Conservation (phyloP, 441 rosid genomes). For the Macaranga tanarius region DNA sequence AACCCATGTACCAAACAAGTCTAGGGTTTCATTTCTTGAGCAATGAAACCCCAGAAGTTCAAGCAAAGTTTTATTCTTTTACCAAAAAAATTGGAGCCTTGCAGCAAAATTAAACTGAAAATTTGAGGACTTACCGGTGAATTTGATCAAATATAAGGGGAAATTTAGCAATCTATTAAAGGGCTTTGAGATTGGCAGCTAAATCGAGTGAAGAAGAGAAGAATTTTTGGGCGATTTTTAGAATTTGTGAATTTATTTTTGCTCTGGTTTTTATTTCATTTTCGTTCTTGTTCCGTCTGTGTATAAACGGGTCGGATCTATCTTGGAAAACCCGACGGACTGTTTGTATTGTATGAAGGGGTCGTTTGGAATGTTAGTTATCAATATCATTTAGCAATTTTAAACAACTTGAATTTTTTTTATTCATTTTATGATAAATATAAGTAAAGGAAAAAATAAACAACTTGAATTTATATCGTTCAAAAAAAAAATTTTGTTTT, state of each 20-base stretch:
- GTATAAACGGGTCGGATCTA: neutral
- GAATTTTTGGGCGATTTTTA: neutral
- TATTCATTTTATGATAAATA: no score
- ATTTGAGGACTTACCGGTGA: slow-evolving; percentile 31
- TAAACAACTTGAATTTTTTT: no score
- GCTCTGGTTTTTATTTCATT: neutral
- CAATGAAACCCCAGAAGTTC: slow-evolving; percentile 29
- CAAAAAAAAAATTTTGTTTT: no score
- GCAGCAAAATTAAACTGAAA: neutral
- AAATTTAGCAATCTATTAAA: neutral
- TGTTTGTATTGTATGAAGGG: no score
- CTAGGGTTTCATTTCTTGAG: slow-evolving; percentile 36
- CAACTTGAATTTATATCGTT: no score
- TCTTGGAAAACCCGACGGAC: no score
- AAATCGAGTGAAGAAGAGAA: neutral
- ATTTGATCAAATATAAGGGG: neutral
- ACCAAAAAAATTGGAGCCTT: slow-evolving; percentile 2
- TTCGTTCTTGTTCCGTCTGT: neutral
- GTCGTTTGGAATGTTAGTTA: neutral
- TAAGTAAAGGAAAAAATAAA: no score
- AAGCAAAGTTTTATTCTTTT: neutral
- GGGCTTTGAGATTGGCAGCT: neutral
- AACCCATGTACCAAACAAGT: slow-evolving; percentile 11
- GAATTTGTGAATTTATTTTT: neutral
- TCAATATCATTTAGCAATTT: no score